Evolutionary conservation across 2,329 filamentous ascomycete species (phyloP).

Genomic region (Paraphoma chrysanthemicola): DNA sequence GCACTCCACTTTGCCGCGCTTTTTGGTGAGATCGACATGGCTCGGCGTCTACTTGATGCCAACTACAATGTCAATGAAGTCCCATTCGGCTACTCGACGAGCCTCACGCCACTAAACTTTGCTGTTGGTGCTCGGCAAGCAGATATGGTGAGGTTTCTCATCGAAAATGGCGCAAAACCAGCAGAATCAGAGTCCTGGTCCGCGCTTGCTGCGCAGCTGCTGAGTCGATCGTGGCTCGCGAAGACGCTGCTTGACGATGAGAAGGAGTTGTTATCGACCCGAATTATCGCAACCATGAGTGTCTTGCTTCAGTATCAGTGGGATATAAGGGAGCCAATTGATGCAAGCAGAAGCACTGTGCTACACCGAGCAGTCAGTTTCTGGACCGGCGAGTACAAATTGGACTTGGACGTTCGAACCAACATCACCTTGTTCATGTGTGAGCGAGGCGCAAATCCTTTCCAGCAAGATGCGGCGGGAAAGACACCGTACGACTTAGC

Average conservation of each 20-base stretch:
- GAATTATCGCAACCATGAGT: conserved; percentile 20
- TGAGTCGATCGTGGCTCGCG: conserved; percentile 29
- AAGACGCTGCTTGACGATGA: conserved; percentile 31
- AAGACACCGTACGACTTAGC: conserved; percentile 27
- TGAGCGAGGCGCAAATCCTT: conserved; percentile 21
- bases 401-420: conserved; percentile 25
- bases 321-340: conserved; percentile 23
- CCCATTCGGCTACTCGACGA: conserved; percentile 30
- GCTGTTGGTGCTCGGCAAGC: conserved; percentile 32
- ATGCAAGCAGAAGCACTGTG: conserved; percentile 18
- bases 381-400: conserved; percentile 27
- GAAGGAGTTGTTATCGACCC: conserved; percentile 14
- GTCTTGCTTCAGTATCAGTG: conserved; percentile 25
- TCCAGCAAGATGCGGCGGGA: conserved; percentile 19
- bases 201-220: conserved; percentile 24
- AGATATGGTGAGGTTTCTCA: conserved; percentile 28
- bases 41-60: conserved; percentile 17
- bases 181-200: conserved; percentile 28
- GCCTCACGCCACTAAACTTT: conserved; percentile 24
- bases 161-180: conserved; percentile 21
- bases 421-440: conserved; percentile 22
- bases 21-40: conserved; percentile 35
- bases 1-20: conserved; percentile 34
- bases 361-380: conserved; percentile 33
- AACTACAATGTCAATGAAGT: conserved; percentile 28